phyloP scores from a whole-genome alignment of 139 green algal genomes.

The Closterium sp. region DNA sequence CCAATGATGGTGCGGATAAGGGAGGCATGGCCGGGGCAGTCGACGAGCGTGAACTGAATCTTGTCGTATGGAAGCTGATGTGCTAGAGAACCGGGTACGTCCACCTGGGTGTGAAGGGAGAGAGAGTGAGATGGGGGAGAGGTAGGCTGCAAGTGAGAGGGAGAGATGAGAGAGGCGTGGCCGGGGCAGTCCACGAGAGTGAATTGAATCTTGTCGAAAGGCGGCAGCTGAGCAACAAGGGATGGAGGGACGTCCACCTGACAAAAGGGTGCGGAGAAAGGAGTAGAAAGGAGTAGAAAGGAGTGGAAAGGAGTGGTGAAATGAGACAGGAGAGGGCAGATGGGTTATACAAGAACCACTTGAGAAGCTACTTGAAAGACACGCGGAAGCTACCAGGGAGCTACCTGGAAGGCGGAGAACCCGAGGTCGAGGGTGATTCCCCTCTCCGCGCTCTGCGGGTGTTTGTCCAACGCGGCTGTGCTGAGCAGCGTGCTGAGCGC shows the following conservation, averaged over 20 bases:
- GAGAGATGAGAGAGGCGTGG: background rate
- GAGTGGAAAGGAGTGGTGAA: too few relatives aligned
- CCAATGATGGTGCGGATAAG: constrained; percentile 94
- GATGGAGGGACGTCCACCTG: too few relatives aligned
- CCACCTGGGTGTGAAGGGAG: background rate
- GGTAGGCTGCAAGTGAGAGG: background rate
- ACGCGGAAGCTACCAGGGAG: background rate
- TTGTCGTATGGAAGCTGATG: constrained; percentile 33
- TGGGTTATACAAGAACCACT: too few relatives aligned
- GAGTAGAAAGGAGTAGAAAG: too few relatives aligned
- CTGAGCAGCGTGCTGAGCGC: constrained; percentile 85
- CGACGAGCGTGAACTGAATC: constrained; percentile 93
- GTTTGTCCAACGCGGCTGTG: constrained; percentile 93
- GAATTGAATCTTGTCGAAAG: too few relatives aligned
- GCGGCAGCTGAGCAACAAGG: too few relatives aligned
- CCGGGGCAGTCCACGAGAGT: background rate
- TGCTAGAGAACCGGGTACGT: background rate
- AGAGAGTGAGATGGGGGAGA: background rate
- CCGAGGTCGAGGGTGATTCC: constrained; percentile 97
- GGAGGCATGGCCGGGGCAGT: constrained; percentile 95
- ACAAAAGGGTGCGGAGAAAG: too few relatives aligned
- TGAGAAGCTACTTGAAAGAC: too few relatives aligned
- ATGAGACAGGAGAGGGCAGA: too few relatives aligned
- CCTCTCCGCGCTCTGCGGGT: constrained; percentile 88
- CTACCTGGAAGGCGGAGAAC: constrained; percentile 81